These are phyloP conservation scores for Volutella citrinella DNA, from an alignment of 2,329 filamentous ascomycete genomes.

Conservation along the genomic window DNA sequence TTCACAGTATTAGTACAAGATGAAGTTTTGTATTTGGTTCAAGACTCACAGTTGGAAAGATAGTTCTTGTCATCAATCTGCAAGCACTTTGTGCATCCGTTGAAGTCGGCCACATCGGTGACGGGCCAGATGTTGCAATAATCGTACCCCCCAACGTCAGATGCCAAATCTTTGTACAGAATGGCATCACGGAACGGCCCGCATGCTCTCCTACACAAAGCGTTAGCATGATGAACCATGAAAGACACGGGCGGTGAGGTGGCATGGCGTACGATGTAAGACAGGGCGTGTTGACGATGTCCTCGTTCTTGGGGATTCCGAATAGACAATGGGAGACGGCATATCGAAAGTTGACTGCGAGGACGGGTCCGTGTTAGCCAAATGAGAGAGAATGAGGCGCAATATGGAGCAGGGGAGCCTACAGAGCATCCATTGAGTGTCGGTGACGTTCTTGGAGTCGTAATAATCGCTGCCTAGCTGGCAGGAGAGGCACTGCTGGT, in stretches of 20 bases:
- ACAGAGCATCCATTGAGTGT: constrained; percentile 56
- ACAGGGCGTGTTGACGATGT: constrained; percentile 47
- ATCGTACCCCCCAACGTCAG: constrained; percentile 43
- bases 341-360: constrained; percentile 56
- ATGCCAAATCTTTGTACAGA: constrained; percentile 47
- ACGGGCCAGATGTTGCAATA: constrained; percentile 52
- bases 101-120: constrained; percentile 32
- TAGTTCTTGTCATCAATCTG: constrained; percentile 33
- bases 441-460: constrained; percentile 42
- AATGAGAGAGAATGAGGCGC: background rate
- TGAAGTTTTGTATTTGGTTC: no score
- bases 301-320: constrained; percentile 41
- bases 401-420: constrained; percentile 26
- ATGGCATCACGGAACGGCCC: constrained; percentile 45
- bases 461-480: constrained; percentile 48
- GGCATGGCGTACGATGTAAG: constrained; percentile 43
- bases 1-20: no score
- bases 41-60: constrained; percentile 54
- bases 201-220: constrained; percentile 47
- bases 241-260: background rate
- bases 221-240: constrained; percentile 23
- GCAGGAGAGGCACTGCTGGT: constrained; percentile 50
- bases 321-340: constrained; percentile 55
- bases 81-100: constrained; percentile 48
- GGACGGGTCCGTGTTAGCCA: constrained; percentile 12